These are phyloP conservation scores for Elsinoe necatrix DNA, from an alignment of 2,329 filamentous ascomycete species.

Conservation along the genomic window DNA sequence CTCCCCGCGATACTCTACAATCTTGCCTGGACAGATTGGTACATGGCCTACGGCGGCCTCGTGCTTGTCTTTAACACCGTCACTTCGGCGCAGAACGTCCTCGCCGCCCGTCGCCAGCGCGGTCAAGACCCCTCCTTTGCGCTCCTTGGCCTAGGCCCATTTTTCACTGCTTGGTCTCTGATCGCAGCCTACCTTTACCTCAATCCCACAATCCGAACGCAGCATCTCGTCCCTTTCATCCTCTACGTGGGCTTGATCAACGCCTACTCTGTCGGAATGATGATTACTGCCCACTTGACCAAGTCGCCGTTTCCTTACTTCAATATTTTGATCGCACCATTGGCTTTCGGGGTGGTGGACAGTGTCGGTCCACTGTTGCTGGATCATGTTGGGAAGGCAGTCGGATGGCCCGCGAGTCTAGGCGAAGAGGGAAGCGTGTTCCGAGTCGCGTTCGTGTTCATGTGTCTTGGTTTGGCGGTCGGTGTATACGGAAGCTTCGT, in stretches of 20 bases:
- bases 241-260: conserved; percentile 86
- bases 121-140: conserved; percentile 65
- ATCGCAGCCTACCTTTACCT: conserved; percentile 73
- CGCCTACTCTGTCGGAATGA: conserved; percentile 88
- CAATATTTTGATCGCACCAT: conserved; percentile 73
- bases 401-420: conserved; percentile 68
- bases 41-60: conserved; percentile 74
- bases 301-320: conserved; percentile 81
- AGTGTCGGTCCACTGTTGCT: conserved; percentile 62
- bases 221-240: conserved; percentile 80
- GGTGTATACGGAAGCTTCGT: conserved; percentile 98
- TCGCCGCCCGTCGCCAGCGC: conserved; percentile 66
- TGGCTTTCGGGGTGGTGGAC: conserved; percentile 72
- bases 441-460: conserved; percentile 85
- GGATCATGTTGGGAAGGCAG: conserved; percentile 29
- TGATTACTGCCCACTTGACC: conserved; percentile 90
- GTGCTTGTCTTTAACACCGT: conserved; percentile 80
- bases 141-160: conserved; percentile 74
- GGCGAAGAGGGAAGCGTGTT: conserved; percentile 54
- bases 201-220: conserved; percentile 71
- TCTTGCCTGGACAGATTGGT: conserved; percentile 84
- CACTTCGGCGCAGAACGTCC: conserved; percentile 66
- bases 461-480: conserved; percentile 71
- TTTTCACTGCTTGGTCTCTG: conserved; percentile 68
- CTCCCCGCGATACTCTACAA: conserved; percentile 67